Base-by-base conservation (phyloP, 768 basidiomycete species). In the Podaxis sp. region DNA sequence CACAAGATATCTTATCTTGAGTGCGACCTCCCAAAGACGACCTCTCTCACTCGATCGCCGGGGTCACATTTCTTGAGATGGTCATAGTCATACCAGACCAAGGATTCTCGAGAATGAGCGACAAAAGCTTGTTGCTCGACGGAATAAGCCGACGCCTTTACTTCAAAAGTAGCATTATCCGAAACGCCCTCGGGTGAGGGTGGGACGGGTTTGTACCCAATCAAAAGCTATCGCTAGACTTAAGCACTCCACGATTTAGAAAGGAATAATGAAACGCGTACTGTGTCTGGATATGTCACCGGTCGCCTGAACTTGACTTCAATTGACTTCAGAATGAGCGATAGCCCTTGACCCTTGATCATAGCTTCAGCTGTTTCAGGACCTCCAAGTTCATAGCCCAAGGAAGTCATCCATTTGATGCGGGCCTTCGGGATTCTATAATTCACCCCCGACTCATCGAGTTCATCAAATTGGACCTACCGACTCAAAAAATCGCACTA, bases 41-140 rank as follows among this genome's bases (percentile, higher is more conserved):
- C 73, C 36, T 74, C 72, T 68, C 75, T 73, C 3, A 74, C 71
- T 37, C 76, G 75, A 59, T 83, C 79, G 0, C 83, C 85, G 5
- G 89, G 88, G 65, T 81, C 79, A 62, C 82, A 83, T 70, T 89
- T 91, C 70, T 72, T 78, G 56, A 89, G 77, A 16, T 64, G 75
- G 59, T 89, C 86, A 63, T 91, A 91, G 69, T 91, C 86, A 62
- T 90, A 91, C 90, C 90, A 91, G 7, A 90, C 89, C 18, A 89
- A 67, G 2, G 80, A 77, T 59, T 86, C 82, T 64, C 85, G 82
- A 2, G 87, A 83, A 61, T 84, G 80, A 0, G 88, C 82, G 5
- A 90, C 89, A 55, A 88, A 77, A 9, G 81, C 74, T 44, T 78
- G 74, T 69, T 90, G 90, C 13, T 75, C 66, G 48, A 88, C 77